Evolutionary conservation across 1,284 basidiomycete species (phyloP), one percentile per base, ranked within the genome.

Genomic region (Pholiota adiposa): DNA sequence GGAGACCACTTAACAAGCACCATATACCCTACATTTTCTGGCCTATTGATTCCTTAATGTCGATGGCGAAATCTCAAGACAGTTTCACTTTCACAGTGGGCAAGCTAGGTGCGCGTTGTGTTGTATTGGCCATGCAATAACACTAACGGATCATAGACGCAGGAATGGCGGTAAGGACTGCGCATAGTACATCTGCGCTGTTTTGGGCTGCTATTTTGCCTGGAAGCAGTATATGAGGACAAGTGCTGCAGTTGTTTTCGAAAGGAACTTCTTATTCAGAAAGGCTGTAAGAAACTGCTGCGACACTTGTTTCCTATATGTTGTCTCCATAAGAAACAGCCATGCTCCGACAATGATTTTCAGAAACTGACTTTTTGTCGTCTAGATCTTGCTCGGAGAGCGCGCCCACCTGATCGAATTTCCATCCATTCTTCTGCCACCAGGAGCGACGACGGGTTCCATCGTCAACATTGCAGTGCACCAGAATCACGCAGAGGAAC

Each of bases 401-500:
- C 86, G 94, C 46, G 94, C 94, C 4, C 95, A 97, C 71, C 82
- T 97, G 34, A 96, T 98, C 70, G 96, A 98, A 75, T 98, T 98
- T 73, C 96, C 96, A 0, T 97, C 96, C 0, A 82, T 98, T 25
- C 83, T 98, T 1, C 80, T 98, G 11, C 96, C 95, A 2, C 92
- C 94, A 0, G 95, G 94, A 16, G 89, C 93, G 1, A 88, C 91
- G 3, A 87, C 95, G 0, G 96, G 96, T 8, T 97, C 94, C n/a
- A 97, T 98, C 66, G 93, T 98, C 67, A 97, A 95, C 70, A 98
- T 98, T 72, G 89, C 94, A 4, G 93, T 97, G 14, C 84, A 93
- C 64, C 87, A 94, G 63, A 97, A 98, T 72, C 74, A 86, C 29
- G 72, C 80, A 0, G 94, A 96, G 63, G 96, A 98, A 74, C 85